Conservation (phyloP, 805 yeast genomes). For the Ogataea nakhonphanomensis region DNA sequence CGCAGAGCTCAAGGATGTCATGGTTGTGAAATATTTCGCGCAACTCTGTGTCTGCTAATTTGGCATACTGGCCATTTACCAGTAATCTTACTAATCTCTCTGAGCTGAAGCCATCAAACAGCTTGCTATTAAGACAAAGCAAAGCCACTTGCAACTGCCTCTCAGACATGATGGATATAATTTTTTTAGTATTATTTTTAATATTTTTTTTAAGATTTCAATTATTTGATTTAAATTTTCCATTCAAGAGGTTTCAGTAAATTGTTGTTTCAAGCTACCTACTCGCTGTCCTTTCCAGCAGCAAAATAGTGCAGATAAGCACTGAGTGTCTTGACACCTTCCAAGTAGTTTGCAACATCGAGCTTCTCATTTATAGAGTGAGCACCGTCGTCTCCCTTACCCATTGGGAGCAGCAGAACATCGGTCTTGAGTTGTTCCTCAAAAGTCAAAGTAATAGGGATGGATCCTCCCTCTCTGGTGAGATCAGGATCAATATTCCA, state of each 20-base stretch:
- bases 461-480: slow-evolving; percentile 99
- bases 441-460: slow-evolving; percentile 93
- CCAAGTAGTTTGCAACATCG: slow-evolving; percentile 82
- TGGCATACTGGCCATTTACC: slow-evolving; percentile 29
- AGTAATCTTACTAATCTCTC: slow-evolving; percentile 13
- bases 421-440: slow-evolving; percentile 82
- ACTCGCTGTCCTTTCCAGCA: slow-evolving; percentile 18
- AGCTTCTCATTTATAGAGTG: slow-evolving; percentile 96
- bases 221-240: neutral
- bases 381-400: slow-evolving; percentile 99
- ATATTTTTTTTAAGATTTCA: neutral
- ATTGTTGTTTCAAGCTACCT: neutral
- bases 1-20: slow-evolving; percentile 2
- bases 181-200: neutral
- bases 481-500: slow-evolving; percentile 95
- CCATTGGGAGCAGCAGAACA: slow-evolving; percentile 92
- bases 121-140: slow-evolving; percentile 17
- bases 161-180: slow-evolving; percentile 1
- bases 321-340: slow-evolving; percentile 89
- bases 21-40: slow-evolving; percentile 18
- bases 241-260: neutral
- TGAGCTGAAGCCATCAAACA: neutral
- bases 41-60: slow-evolving; percentile 11
- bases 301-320: slow-evolving; percentile 89
- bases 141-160: slow-evolving; percentile 16